Evolutionary conservation across 2,329 filamentous ascomycete species (phyloP), one percentile per base, ranked within the genome.

Genomic region (Colletotrichum orchidophilum): DNA sequence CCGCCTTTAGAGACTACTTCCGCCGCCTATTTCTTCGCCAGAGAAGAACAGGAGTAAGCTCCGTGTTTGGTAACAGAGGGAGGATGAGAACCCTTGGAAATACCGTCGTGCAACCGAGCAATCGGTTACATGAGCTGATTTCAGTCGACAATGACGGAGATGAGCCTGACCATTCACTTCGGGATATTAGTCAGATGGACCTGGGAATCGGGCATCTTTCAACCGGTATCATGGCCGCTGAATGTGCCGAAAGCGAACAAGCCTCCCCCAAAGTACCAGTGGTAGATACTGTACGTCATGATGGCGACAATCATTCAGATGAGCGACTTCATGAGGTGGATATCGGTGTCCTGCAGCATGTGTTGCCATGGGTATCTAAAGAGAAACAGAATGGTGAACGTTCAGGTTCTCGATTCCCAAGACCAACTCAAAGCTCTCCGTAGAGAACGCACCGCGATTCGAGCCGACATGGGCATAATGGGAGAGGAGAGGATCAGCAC

Each of bases 1-100:
- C 67, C 13, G 54, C 67, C 5, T 70, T 66, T 9, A n/a, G 67
- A 31, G 55, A 66, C 5, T 70, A 66, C 13, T 70, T 70, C 21
- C 67, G 67, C 11, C 62, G 67, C 3, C 27, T 60, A 2, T 60
- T 66, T 15, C 26, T 55, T 11, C 67, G 67, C 13, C n/a, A 61
- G 21, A 70, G 50, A 31, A n/a, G 24, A 39, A 50, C 49, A 8
- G 3, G 49, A 6, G 24, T 24, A 15, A 60, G 24, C 7, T 33
- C 66, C 9, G 12, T 39, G 3, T n/a, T 57, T 39, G 21, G n/a
- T 4, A 55, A 63, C 15, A 31, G 59, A n/a, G 39, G 7, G 3
- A 27, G 13, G 4, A 52, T 68, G 24, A 33, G 39, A 9, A 68
- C 66, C 13, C 3, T 68, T 31, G 66, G 59, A 29, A 26, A 42